phyloP scores from a whole-genome alignment of 192 early-diverging fungal genomes.

The Piromyces sp. region DNA sequence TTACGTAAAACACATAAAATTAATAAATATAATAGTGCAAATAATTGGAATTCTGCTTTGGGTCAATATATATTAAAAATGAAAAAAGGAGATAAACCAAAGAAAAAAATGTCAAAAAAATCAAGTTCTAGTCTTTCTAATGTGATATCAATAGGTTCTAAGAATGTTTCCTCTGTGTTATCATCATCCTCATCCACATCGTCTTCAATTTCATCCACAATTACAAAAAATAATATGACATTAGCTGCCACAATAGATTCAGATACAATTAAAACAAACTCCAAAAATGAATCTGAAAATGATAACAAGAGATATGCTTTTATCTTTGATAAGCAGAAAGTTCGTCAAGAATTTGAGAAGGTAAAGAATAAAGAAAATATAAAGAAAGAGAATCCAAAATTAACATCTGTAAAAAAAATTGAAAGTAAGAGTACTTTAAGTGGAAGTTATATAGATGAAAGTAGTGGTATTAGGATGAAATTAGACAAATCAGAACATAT shows the following conservation, averaged over 20 bases:
- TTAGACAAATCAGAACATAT: not conserved
- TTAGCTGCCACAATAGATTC: too few species aligned
- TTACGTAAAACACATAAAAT: not conserved
- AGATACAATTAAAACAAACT: too few species aligned
- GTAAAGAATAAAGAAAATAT: too few species aligned
- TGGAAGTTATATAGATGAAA: not conserved
- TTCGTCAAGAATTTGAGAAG: too few species aligned
- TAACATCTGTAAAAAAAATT: too few species aligned
- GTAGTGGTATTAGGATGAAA: not conserved
- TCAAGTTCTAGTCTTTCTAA: not conserved
- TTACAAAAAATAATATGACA: too few species aligned
- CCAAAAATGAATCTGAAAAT: too few species aligned
- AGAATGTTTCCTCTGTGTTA: too few species aligned
- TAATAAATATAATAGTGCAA: not conserved
- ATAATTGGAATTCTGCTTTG: not conserved
- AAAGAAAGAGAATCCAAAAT: too few species aligned
- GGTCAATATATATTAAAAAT: not conserved
- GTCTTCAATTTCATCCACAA: not conserved
- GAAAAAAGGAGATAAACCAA: not conserved
- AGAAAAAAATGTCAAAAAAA: not conserved
- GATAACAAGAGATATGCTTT: too few species aligned
- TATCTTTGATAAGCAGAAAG: too few species aligned
- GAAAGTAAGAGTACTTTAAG: not conserved
- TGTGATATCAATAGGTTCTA: not conserved
- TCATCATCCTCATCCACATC: not conserved